Conservation (phyloP, 2,329 filamentous ascomycete species). For the Escovopsis sp. region DNA sequence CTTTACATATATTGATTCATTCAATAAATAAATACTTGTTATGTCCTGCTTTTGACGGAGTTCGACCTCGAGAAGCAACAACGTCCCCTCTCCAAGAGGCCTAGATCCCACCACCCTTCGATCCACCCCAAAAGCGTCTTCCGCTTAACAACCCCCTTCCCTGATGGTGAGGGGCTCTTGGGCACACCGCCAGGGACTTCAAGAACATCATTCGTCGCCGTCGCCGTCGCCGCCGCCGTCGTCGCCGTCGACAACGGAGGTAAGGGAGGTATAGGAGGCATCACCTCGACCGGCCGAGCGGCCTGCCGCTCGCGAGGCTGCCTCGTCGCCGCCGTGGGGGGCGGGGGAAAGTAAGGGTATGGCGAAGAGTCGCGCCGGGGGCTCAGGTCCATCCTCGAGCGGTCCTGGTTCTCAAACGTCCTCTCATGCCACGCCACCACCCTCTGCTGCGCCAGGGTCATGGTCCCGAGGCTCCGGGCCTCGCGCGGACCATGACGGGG, state of each 20-base stretch:
- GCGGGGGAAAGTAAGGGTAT: slow-evolving; percentile 19
- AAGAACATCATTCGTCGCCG: too few species aligned
- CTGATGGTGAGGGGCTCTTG: slow-evolving; percentile 6
- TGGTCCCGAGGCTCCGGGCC: slow-evolving; percentile 23
- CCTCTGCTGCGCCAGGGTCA: slow-evolving; percentile 17
- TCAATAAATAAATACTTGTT: too few species aligned
- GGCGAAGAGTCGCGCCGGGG: slow-evolving; percentile 1
- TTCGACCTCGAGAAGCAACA: slow-evolving; percentile 13
- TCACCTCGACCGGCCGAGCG: slow-evolving; percentile 14
- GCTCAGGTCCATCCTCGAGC: slow-evolving; percentile 15
- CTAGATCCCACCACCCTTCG: slow-evolving; percentile 42
- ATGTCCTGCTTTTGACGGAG: too few species aligned
- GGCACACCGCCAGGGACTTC: slow-evolving; percentile 5
- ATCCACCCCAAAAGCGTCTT: slow-evolving; percentile 33
- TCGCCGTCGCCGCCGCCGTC: slow-evolving; percentile 10
- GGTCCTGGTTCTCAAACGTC: slow-evolving; percentile 15
- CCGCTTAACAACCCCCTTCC: slow-evolving; percentile 19
- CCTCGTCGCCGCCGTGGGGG: slow-evolving; percentile 22
- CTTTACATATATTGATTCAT: too few species aligned
- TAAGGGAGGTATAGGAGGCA: slow-evolving; percentile 19
- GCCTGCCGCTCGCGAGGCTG: slow-evolving; percentile 10
- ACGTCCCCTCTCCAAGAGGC: slow-evolving; percentile 30
- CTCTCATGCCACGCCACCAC: slow-evolving; percentile 9
- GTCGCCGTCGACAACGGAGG: slow-evolving; percentile 3
- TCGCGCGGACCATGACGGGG: slow-evolving; percentile 10